Base-by-base conservation (phyloP, 2,329 filamentous ascomycete genomes). In the Fusarium coffeatum region DNA sequence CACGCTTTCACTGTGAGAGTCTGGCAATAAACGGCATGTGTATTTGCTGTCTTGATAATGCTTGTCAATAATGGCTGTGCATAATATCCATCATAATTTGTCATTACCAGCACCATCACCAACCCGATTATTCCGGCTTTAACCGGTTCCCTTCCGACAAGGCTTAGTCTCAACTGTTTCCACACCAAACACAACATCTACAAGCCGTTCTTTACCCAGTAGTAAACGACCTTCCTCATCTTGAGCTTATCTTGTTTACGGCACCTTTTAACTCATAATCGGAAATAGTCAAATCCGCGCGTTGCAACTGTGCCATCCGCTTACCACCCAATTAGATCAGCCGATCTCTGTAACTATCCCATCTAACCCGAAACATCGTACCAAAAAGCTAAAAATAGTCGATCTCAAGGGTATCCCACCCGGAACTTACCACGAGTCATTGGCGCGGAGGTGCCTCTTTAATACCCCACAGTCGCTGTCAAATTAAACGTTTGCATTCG, bases 401-500 rank as follows among this genome's bases (percentile, higher is more conserved):
- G 15, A 22, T 6, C 34, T 20, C 16, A 9, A 13, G 4, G n/a
- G 8, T 15, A 6, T 23, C 15, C 18, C 18, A 53, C 23, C 23
- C 32, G 49, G 37, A 42, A 34, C 22, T 28, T 18, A 25, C 22
- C 22, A 53, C 48, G 48, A 51, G 48, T 51, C 48, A 40, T 51
- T 51, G 48, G 48, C 32, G 18, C 22, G 11, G 48, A 50, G 48
- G 32, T 25, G 5, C 5, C 3, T 9, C 32, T 18, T 53, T 20
- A 18, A 53, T 51, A 40, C 48, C 49, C 49, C 49, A 42, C 49
- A 22, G 13, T 20, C 49, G 23, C 37, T 53, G 49, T 53, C 49
- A 53, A 53, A 53, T 53, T 53, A 41, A 42, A 53, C 49, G n/a
- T 27, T 16, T 23, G 23, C n/a, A 42, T 53, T 53, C 23, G 22